Percentiles rank a stretch among this genome's conserved stretches.
Conservation (phyloP, 176 grass and related monocot species). For the Otatea glauca region DNA sequence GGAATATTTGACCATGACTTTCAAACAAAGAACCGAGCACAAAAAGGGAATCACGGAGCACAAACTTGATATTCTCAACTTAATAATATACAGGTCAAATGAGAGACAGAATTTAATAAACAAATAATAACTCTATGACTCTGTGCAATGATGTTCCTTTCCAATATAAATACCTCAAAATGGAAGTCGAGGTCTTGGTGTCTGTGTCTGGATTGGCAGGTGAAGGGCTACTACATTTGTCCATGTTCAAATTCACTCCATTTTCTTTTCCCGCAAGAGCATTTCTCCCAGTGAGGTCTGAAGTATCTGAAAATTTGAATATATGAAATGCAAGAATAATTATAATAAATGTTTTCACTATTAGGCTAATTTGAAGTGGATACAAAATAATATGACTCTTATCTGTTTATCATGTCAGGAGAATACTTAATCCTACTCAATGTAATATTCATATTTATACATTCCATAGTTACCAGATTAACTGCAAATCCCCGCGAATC, state of each 20-base stretch:
- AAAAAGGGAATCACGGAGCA: background rate
- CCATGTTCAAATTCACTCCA: slow-evolving; percentile 56
- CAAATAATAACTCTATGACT: background rate
- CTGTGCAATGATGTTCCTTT: background rate
- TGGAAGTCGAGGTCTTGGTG: slow-evolving; percentile 46
- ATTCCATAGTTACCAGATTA: background rate
- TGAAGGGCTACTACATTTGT: slow-evolving; percentile 53
- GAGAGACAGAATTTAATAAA: slow-evolving; percentile 25
- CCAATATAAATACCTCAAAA: slow-evolving; percentile 58
- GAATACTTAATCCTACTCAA: slow-evolving; percentile 8
- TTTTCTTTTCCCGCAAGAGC: slow-evolving; percentile 59
- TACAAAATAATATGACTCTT: background rate
- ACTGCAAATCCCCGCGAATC: too few species aligned
- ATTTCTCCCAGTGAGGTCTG: slow-evolving; percentile 64
- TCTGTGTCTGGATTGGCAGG: slow-evolving; percentile 52
- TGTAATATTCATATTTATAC: background rate
- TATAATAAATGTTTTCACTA: slow-evolving; percentile 13
- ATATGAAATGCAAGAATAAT: background rate
- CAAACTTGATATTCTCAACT: slow-evolving; percentile 8
- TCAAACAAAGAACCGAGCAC: background rate
- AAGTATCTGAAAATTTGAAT: slow-evolving; percentile 26
- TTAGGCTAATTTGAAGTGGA: slow-evolving; percentile 7
- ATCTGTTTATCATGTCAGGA: background rate
- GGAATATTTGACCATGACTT: background rate
- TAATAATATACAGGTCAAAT: slow-evolving; percentile 20